phyloP scores from a whole-genome alignment of 2,329 filamentous ascomycete species.

The Sporothrix sp. region DNA sequence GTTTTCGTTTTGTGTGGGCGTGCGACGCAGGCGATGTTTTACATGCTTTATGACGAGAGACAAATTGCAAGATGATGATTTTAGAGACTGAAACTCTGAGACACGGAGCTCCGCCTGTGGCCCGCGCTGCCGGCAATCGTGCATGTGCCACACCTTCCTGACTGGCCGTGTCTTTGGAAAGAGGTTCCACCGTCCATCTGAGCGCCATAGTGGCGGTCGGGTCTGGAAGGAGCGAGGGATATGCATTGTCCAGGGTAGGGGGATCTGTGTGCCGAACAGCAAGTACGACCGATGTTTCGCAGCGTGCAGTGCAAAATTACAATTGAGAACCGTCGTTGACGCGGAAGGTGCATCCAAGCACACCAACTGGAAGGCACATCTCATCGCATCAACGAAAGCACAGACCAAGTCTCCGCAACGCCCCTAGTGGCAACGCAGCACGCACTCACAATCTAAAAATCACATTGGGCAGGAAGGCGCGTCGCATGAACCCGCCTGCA shows the following conservation, averaged over 20 bases:
- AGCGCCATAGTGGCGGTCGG: not conserved
- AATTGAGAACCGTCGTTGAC: too few relatives aligned
- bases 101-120: not conserved
- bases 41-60: too few relatives aligned
- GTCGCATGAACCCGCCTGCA: slow-evolving; percentile 8
- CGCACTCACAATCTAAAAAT: not conserved
- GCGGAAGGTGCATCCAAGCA: too few relatives aligned
- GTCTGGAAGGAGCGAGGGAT: not conserved
- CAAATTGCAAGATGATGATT: too few relatives aligned
- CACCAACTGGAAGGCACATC: not conserved
- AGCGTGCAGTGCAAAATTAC: too few relatives aligned
- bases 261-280: not conserved
- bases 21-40: too few relatives aligned
- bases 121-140: not conserved
- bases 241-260: too few relatives aligned
- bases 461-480: not conserved
- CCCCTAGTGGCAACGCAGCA: not conserved
- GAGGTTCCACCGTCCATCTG: not conserved
- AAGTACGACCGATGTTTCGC: not conserved
- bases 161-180: not conserved
- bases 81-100: too few relatives aligned
- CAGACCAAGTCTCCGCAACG: slow-evolving; percentile 2
- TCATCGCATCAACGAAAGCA: slow-evolving; percentile 6
- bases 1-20: not conserved
- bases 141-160: slow-evolving; percentile 7